phyloP scores from a whole-genome alignment of 2,329 filamentous ascomycete species.

The Pestalotiopsis sp. region DNA sequence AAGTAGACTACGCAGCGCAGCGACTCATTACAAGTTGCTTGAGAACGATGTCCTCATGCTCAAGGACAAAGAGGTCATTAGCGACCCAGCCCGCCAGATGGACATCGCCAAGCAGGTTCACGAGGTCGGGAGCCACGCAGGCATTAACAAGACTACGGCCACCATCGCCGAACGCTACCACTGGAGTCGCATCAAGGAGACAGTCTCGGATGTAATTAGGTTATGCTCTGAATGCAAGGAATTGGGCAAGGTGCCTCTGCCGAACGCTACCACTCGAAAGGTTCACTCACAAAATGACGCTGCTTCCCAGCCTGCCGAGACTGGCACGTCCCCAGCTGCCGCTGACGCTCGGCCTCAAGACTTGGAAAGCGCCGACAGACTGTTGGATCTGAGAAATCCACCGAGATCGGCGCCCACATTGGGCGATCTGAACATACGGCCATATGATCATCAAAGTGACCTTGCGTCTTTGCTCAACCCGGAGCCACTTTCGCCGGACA shows the following conservation, averaged over 20 bases:
- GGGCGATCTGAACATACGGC: slow-evolving; percentile 33
- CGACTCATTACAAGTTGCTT: slow-evolving; percentile 90
- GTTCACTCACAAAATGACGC: slow-evolving; percentile 16
- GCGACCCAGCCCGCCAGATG: slow-evolving; percentile 86
- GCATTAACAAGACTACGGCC: slow-evolving; percentile 98
- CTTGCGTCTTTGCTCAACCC: slow-evolving; percentile 48
- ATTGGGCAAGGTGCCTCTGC: slow-evolving; percentile 57
- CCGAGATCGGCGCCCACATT: slow-evolving; percentile 27
- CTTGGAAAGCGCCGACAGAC: slow-evolving; percentile 16
- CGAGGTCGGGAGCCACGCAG: slow-evolving; percentile 72
- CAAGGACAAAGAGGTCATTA: slow-evolving; percentile 96
- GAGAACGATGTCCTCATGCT: slow-evolving; percentile 86
- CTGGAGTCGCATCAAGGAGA: slow-evolving; percentile 98
- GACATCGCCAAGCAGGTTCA: slow-evolving; percentile 84
- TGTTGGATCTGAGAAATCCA: slow-evolving; percentile 21
- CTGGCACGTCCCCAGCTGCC: background rate
- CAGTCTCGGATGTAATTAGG: slow-evolving; percentile 90
- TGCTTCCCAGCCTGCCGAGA: background rate
- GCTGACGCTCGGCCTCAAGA: background rate
- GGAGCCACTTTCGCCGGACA: slow-evolving; percentile 16
- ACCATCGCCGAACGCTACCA: slow-evolving; percentile 93
- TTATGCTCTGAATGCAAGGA: slow-evolving; percentile 92
- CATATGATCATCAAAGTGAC: slow-evolving; percentile 52
- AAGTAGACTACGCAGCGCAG: slow-evolving; percentile 88
- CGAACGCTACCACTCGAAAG: slow-evolving; percentile 16